A percentile compares a stretch with the other conserved stretches of the same genome.
Conservation (phyloP, 2,329 filamentous ascomycete species). For the Pseudogymnoascus sp. region DNA sequence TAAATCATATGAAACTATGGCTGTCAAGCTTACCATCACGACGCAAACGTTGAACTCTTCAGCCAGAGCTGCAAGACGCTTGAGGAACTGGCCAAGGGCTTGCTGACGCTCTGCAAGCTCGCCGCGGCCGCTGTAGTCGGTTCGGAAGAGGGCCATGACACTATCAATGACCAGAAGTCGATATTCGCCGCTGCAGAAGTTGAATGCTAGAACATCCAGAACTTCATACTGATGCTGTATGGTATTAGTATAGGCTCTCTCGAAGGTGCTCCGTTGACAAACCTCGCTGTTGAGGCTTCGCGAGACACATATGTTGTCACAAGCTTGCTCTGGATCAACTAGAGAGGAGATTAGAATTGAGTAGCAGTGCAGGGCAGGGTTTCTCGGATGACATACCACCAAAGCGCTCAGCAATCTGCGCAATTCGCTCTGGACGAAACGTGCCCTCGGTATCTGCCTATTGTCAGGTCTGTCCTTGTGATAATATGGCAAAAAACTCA, state of each 20-base stretch:
- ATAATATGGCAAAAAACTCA: constrained; percentile 19
- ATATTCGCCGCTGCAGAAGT: constrained; percentile 55
- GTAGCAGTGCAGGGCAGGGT: background rate
- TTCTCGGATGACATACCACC: constrained; percentile 30
- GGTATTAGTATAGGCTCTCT: background rate
- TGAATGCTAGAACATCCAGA: constrained; percentile 50
- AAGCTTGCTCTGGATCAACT: constrained; percentile 47
- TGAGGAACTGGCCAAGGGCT: constrained; percentile 56
- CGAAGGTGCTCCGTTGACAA: background rate
- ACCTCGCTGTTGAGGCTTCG: constrained; percentile 56
- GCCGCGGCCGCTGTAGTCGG: constrained; percentile 57
- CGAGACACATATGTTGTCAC: constrained; percentile 59
- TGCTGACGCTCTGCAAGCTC: constrained; percentile 61
- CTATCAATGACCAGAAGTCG: constrained; percentile 60
- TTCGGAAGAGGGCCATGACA: constrained; percentile 61
- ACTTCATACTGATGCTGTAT: constrained; percentile 44
- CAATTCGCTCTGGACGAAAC: constrained; percentile 58
- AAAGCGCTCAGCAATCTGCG: constrained; percentile 58
- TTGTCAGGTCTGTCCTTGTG: background rate
- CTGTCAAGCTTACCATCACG: constrained; percentile 39
- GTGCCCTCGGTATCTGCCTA: constrained; percentile 49
- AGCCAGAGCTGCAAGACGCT: constrained; percentile 54
- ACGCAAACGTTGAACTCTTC: constrained; percentile 63
- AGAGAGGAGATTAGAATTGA: constrained; percentile 13
- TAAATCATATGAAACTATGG: background rate